Base-by-base conservation (phyloP, 768 basidiomycete genomes). In the Leccinellum rugosiceps region DNA sequence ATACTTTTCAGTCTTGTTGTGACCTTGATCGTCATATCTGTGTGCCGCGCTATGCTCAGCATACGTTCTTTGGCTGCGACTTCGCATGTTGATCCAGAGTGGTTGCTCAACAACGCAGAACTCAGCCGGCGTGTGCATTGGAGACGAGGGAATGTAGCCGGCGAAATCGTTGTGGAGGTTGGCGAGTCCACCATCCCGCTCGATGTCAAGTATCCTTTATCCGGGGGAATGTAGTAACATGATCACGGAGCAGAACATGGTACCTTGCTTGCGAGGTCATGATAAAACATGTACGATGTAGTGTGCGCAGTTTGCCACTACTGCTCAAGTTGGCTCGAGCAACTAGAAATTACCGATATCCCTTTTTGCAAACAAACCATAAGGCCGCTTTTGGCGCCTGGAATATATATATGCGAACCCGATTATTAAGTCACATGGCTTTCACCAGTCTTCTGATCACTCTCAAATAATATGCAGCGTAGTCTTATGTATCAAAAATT, bases 91-190 rank as follows among this genome's bases (percentile, higher is more conserved):
- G 72, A 77, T 50, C 72, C 76, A 17, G 72, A 73, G 10, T 78
- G 75, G 77, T 65, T 80, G 10, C 69, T 80, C 28, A 79, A 72
- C 58, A 72, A 76, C 48, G 72, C 74, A n/a, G 77, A 81, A 68
- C 74, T 80, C 21, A 76, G 73, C 45, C n/a, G n/a, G n/a, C 75
- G 78, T n/a, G 59, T 61, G 21, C 38, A 50, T n/a, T 62, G 53
- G 59, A 54, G 55, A 45, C 50, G 15, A 30, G 61, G 61, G 6
- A 15, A 2, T 25, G 34, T 23, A n/a, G 50, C 52, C 21, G 59
- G 59, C 15, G 46, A 58, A 35, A 57, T 62, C 8, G 30, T 61
- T 2, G 61, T 61, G 19, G 50, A 54, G 23, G 17, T 15, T 34
- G 54, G 31, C 47, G 38, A 52, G n/a, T 19, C 23, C 14, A 2